These are phyloP conservation scores for Clohesyomyces aquaticus DNA, from an alignment of 495 filamentous ascomycete species.

Conservation along the genomic window DNA sequence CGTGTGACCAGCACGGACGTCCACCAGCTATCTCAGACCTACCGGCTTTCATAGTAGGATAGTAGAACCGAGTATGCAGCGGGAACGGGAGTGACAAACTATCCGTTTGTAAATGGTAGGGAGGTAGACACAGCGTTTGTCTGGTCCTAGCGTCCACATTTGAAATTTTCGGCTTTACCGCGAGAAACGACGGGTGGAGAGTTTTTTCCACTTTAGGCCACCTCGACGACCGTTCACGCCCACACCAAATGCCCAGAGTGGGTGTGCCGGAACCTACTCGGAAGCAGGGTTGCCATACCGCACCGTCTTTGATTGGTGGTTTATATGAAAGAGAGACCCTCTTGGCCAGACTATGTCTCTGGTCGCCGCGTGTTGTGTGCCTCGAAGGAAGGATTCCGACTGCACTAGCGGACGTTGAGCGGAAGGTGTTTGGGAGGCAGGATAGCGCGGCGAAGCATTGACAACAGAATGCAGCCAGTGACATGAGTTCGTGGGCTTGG, in stretches of 20 bases:
- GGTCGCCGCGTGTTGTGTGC: background rate
- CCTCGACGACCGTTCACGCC: conserved; percentile 8
- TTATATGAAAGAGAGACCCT: background rate
- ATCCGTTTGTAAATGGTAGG: background rate
- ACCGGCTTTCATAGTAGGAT: background rate
- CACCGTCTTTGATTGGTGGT: conserved; percentile 26
- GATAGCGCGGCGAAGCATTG: background rate
- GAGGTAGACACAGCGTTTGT: too few relatives aligned
- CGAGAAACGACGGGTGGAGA: conserved; percentile 17
- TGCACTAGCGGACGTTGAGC: background rate
- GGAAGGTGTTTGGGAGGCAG: background rate
- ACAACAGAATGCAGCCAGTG: background rate
- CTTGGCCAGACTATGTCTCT: background rate
- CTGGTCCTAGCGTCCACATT: background rate
- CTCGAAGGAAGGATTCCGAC: too few relatives aligned
- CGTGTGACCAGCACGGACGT: conserved; percentile 8
- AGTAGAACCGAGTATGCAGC: background rate
- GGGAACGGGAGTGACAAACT: background rate
- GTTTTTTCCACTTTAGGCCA: conserved; percentile 6
- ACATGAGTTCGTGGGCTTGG: background rate
- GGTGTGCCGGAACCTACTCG: background rate
- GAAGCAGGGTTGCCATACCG: conserved; percentile 13
- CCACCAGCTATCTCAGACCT: background rate
- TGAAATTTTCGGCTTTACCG: conserved; percentile 9
- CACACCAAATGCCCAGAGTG: background rate